Conservation (phyloP, 306 rosid species). For the Dicorynia guianensis region DNA sequence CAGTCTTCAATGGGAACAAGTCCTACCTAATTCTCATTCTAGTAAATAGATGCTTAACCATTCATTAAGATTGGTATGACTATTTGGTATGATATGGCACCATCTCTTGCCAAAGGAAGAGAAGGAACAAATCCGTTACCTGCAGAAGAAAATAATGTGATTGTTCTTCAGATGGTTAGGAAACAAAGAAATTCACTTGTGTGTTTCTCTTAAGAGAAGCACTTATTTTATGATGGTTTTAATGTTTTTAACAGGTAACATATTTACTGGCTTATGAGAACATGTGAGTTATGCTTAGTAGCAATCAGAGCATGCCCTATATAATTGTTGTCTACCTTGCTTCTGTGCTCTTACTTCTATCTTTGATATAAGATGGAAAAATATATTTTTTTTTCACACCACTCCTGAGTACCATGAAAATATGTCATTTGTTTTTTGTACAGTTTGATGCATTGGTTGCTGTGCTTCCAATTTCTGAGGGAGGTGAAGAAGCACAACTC, state of each 20-base stretch:
- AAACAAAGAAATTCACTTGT: not conserved
- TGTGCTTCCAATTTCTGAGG: conserved; percentile 77
- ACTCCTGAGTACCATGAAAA: conserved; percentile 26
- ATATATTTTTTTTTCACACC: not conserved
- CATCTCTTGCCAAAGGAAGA: not conserved
- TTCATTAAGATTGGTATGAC: not conserved
- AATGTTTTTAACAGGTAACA: not conserved
- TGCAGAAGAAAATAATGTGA: not conserved
- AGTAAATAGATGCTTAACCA: conserved; percentile 3
- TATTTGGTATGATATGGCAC: not conserved
- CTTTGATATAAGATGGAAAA: not conserved
- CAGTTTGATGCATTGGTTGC: conserved; percentile 90
- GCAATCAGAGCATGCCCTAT: not conserved
- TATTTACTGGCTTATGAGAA: too few relatives aligned
- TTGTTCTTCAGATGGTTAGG: not conserved
- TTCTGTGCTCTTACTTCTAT: not conserved
- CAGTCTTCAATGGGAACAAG: not conserved
- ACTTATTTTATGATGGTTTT: not conserved
- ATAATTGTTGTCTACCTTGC: not conserved
- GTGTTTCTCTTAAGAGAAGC: not conserved
- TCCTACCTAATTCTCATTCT: not conserved
- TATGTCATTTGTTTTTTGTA: conserved; percentile 29
- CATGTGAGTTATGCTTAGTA: not conserved
- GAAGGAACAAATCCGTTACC: not conserved
- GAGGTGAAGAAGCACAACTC: conserved; percentile 83